A percentile compares a stretch with the other conserved stretches of the same genome.
These are phyloP conservation scores for Wallacemonas sp. DNA, from an alignment of 208 protist species.

Conservation along the genomic window DNA sequence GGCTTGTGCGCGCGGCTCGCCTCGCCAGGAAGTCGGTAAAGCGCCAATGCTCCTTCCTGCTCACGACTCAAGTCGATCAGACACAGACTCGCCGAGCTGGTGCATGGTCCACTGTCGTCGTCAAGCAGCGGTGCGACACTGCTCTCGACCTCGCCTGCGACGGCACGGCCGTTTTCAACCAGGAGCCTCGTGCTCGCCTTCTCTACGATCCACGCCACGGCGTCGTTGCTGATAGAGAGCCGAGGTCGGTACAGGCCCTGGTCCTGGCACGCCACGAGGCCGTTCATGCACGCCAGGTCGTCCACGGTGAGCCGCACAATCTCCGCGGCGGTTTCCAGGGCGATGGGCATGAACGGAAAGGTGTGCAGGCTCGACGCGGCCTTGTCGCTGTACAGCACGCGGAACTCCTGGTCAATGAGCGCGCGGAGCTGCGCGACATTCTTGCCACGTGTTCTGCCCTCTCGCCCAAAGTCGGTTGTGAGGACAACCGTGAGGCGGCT, in stretches of 20 bases:
- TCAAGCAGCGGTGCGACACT: constrained; percentile 25
- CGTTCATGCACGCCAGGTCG: constrained; percentile 30
- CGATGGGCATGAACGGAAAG: constrained; percentile 61
- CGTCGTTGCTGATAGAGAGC: constrained; percentile 21
- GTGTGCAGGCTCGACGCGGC: constrained; percentile 55
- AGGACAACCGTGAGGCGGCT: constrained; percentile 47
- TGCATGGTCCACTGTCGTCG: not conserved
- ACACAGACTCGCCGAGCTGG: not conserved
- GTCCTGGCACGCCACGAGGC: not conserved
- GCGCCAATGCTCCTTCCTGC: not conserved
- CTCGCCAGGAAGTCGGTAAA: not conserved
- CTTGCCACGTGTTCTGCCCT: constrained; percentile 68
- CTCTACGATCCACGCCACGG: constrained; percentile 31
- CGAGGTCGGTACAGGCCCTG: not conserved
- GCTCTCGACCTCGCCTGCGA: constrained; percentile 21
- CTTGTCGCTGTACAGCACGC: constrained; percentile 39
- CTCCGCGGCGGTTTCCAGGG: constrained; percentile 40
- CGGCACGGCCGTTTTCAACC: constrained; percentile 37
- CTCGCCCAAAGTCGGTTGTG: constrained; percentile 76
- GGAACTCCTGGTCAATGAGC: constrained; percentile 60
- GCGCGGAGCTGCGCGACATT: constrained; percentile 53
- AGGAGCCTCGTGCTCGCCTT: constrained; percentile 19
- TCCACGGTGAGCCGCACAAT: constrained; percentile 40
- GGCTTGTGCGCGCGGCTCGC: too few species aligned
- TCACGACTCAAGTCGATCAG: constrained; percentile 1